These are phyloP conservation scores for Striga hermonthica DNA, from an alignment of 305 asterid species.

Conservation along the genomic window DNA sequence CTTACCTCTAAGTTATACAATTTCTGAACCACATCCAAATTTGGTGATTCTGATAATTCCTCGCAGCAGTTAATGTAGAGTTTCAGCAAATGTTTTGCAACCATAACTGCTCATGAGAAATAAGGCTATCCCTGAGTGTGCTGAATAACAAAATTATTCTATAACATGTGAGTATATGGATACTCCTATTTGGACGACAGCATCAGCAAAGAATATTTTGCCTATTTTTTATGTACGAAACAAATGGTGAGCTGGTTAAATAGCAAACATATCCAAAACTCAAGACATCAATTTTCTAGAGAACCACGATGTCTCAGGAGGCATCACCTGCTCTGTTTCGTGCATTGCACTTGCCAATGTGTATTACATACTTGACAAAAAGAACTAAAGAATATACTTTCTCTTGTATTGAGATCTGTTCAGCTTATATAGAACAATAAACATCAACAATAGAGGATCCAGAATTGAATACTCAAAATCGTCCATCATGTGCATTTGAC, in stretches of 20 bases:
- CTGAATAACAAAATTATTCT: slow-evolving; percentile 20
- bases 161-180: slow-evolving; percentile 17
- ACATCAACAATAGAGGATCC: background rate
- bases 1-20: slow-evolving; percentile 78
- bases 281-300: background rate
- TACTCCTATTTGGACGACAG: background rate
- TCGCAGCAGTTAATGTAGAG: slow-evolving; percentile 73
- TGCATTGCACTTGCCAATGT: background rate
- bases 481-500: background rate
- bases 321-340: background rate
- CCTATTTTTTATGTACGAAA: background rate
- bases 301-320: background rate
- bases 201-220: background rate
- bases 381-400: background rate
- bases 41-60: slow-evolving; percentile 63
- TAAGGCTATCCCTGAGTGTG: slow-evolving; percentile 23
- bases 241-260: background rate
- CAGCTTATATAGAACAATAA: background rate
- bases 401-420: background rate
- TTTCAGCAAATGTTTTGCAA: slow-evolving; percentile 73
- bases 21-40: slow-evolving; percentile 64
- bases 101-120: slow-evolving; percentile 60
- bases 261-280: slow-evolving; percentile 2
- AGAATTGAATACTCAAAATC: background rate
- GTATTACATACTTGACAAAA: slow-evolving; percentile 1